Percentiles rank a stretch among this genome's conserved stretches.
Evolutionary conservation across 1,284 basidiomycete species (phyloP).

Genomic region (Schizophyllum amplum): DNA sequence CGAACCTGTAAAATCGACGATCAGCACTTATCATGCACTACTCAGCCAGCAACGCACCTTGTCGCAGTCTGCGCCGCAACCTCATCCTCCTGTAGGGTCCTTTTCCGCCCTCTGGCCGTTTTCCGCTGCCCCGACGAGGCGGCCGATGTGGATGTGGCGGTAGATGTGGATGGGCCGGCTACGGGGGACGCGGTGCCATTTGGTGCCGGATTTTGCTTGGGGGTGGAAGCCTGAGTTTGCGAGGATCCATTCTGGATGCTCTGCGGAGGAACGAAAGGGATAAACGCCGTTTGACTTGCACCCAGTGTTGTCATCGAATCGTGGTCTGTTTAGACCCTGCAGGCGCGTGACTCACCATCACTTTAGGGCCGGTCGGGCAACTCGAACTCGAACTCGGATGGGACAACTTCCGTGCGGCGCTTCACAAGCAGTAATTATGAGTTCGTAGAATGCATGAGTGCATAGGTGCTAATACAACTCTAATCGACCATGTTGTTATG

Average conservation of each 20-base stretch:
- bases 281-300: neutral
- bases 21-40: neutral
- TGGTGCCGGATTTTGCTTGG: neutral
- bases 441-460: no score
- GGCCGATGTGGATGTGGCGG: slow-evolving; percentile 9
- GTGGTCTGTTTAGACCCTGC: neutral
- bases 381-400: slow-evolving; percentile 10
- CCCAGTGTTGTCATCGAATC: neutral
- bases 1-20: slow-evolving; percentile 34
- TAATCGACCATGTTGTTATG: neutral
- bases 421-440: no score
- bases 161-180: slow-evolving; percentile 16
- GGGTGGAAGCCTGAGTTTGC: slow-evolving; percentile 8
- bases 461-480: no score
- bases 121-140: slow-evolving; percentile 15
- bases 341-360: neutral
- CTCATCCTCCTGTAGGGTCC: slow-evolving; percentile 38
- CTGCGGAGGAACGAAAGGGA: neutral
- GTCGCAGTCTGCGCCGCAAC: slow-evolving; percentile 35
- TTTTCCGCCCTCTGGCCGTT: slow-evolving; percentile 25
- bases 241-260: slow-evolving; percentile 4
- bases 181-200: slow-evolving; percentile 21
- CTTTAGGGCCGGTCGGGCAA: neutral
- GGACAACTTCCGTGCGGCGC: no score
- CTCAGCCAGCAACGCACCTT: slow-evolving; percentile 29